Evolutionary conservation across 495 filamentous ascomycete genomes (phyloP).

Genomic region (Tuber indicum): DNA sequence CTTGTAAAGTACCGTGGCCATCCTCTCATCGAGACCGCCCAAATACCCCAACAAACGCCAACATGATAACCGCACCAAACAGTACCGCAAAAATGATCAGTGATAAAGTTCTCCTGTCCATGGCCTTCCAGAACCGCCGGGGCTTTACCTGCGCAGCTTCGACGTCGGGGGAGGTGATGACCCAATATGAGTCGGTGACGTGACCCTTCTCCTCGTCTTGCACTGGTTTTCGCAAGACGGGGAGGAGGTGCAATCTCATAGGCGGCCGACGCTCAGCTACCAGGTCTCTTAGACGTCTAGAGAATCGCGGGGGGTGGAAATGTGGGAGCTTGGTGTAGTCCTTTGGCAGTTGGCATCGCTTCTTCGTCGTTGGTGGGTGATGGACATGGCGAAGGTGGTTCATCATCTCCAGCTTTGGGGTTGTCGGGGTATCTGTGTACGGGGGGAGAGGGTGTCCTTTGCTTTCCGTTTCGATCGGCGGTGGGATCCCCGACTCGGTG

Average conservation of each 20-base stretch:
- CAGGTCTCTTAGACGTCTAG: conserved; percentile 20
- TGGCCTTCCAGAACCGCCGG: not conserved
- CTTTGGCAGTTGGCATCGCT: conserved; percentile 11
- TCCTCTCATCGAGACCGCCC: not conserved
- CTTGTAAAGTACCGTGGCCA: not conserved
- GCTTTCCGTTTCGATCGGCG: not conserved
- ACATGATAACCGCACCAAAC: not conserved
- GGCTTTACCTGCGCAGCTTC: not conserved
- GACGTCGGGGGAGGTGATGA: conserved; percentile 19
- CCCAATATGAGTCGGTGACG: not conserved
- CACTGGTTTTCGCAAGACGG: conserved; percentile 9
- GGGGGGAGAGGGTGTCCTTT: not conserved
- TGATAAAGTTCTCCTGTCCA: not conserved
- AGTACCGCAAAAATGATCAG: not conserved
- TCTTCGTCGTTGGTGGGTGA: not conserved
- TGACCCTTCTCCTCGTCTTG: conserved; percentile 20
- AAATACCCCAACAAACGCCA: not conserved
- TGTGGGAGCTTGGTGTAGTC: conserved; percentile 31
- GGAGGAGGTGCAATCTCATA: conserved; percentile 20
- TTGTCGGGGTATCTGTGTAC: not conserved
- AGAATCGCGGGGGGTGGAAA: conserved; percentile 34
- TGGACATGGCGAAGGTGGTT: not conserved
- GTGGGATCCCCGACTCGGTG: conserved; percentile 20
- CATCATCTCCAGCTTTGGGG: not conserved
- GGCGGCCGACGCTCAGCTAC: conserved; percentile 30